Evolutionary conservation across 768 basidiomycete species (phyloP), one percentile per base, ranked within the genome.

Genomic region (Pleurotus eryngii): DNA sequence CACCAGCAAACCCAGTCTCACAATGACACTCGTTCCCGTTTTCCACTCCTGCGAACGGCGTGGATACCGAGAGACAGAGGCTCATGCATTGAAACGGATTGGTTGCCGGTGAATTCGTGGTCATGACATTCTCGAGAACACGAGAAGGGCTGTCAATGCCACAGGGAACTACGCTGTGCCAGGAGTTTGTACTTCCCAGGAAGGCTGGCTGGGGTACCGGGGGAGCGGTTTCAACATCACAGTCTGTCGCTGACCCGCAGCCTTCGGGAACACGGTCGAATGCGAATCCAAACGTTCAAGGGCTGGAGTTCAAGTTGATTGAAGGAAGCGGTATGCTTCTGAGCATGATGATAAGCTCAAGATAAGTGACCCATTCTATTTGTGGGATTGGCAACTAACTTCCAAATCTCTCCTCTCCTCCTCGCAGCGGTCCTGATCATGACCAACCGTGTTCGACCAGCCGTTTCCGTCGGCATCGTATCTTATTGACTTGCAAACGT

Each of bases 21-120:
- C 57, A 61, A 35, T 50, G 47, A 46, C 60, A 61, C 12, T 50
- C 54, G 17, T 45, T 48, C 7, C 60, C 57, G 30, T 56, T 56
- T 37, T 56, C 54, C 22, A 58, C 54, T 8, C 57, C 60, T 2
- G 60, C 57, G 9, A 58, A 56, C 6, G 17, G 15, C 30, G 46
- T 39, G 5, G 15, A 39, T 11, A 51, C 49, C 15, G 17, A 46
- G 26, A 37, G 50, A 20, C 61, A 61, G 14, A 59, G 37, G 37
- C 45, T 39, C 26, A 59, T 58, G 27, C 61, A 61, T 22, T 40
- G 38, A 9, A 20, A 38, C 5, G 61, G 57, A 6, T 57, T 61
- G 20, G 55, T 59, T 18, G 4, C 7, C 22, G 55, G 30, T 7
- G 60, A 58, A 9, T 14, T 49, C 18, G 49, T 55, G 35, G 27